Percentiles rank a stretch among this genome's conserved stretches.
phyloP scores from a whole-genome alignment of 768 basidiomycete genomes.

The Leccinum aurantiacum region DNA sequence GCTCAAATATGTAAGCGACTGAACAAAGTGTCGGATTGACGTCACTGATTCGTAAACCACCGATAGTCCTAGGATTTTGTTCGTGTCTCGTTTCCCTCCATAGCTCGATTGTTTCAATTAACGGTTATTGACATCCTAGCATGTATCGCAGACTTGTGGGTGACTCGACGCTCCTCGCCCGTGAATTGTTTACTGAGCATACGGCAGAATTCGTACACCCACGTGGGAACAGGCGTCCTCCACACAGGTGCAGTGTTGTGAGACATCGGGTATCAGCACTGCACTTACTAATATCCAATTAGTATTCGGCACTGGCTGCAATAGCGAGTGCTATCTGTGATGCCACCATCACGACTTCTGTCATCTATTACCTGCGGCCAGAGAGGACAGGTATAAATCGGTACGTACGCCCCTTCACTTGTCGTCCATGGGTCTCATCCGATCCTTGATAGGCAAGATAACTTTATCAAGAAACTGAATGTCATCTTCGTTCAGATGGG shows the following conservation, averaged over 20 bases:
- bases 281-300: not conserved
- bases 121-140: constrained; percentile 6
- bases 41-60: not conserved
- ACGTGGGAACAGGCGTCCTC: constrained; percentile 4
- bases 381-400: constrained; percentile 9
- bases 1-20: constrained; percentile 16
- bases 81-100: not conserved
- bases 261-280: not conserved
- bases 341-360: constrained; percentile 16
- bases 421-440: not conserved
- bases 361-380: constrained; percentile 19
- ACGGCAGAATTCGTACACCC: constrained; percentile 10
- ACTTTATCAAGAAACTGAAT: constrained; percentile 16
- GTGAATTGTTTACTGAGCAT: not conserved
- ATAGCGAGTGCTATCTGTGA: constrained; percentile 23
- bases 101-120: not conserved
- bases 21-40: not conserved
- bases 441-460: not conserved
- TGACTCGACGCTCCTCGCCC: not conserved
- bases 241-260: constrained; percentile 3
- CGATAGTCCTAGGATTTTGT: constrained; percentile 18
- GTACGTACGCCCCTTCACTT: constrained; percentile 3
- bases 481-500: constrained; percentile 23
- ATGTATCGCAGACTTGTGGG: constrained; percentile 4
- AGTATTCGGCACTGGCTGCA: constrained; percentile 13